Evolutionary conservation across 139 green algal species (phyloP).

Genomic region (Micractinium conductrix): DNA sequence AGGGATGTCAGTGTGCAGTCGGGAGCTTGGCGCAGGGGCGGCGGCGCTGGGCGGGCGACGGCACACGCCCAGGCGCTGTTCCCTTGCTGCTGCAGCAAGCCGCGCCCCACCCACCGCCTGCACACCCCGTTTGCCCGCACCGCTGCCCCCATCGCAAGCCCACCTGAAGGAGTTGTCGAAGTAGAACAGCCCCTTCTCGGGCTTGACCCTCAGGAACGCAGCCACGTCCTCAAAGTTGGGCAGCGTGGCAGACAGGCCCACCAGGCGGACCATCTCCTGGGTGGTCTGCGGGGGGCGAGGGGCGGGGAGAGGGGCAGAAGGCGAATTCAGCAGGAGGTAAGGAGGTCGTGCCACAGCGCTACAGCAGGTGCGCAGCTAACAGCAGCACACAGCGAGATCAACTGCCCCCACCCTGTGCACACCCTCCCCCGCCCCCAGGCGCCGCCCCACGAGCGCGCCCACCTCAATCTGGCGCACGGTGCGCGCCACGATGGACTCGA

Average conservation of each 20-base stretch:
- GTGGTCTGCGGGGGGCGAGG: constrained; percentile 79
- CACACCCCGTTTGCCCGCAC: background rate
- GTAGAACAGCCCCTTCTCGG: constrained; percentile 93
- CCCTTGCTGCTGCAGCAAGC: background rate
- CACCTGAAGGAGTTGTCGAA: constrained; percentile 95
- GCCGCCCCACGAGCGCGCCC: background rate
- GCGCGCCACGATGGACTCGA: constrained; percentile 94
- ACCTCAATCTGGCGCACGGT: constrained; percentile 90
- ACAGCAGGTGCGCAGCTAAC: background rate
- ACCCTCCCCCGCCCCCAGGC: background rate
- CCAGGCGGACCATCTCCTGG: constrained; percentile 94
- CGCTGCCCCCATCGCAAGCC: too few species aligned
- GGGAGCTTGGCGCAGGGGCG: background rate
- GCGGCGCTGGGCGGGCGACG: background rate
- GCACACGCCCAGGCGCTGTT: background rate
- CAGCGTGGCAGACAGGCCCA: constrained; percentile 96
- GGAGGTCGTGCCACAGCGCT: background rate
- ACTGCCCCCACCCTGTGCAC: background rate
- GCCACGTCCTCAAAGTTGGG: constrained; percentile 98
- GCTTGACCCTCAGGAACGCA: constrained; percentile 92
- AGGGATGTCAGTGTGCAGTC: background rate
- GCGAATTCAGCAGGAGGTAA: background rate
- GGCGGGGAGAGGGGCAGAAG: background rate
- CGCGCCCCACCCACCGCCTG: background rate
- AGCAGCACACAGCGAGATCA: background rate